A percentile compares a stretch with the other conserved stretches of the same genome.
Evolutionary conservation across 2,329 filamentous ascomycete genomes (phyloP).

Genomic region (Ceratocystis ficicola): DNA sequence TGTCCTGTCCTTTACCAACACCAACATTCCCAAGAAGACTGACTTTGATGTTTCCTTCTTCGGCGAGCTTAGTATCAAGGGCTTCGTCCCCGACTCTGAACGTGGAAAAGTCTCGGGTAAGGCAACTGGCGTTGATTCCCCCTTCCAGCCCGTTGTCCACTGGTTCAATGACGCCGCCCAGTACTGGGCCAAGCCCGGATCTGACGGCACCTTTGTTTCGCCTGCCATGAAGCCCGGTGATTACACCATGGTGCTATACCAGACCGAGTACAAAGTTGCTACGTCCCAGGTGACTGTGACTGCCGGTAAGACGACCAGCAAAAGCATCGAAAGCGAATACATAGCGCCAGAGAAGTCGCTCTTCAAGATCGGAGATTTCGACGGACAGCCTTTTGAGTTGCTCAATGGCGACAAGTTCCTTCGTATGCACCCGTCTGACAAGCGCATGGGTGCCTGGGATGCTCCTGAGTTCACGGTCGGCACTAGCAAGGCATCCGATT

Average conservation of each 20-base stretch:
- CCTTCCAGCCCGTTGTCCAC: slow-evolving; percentile 47
- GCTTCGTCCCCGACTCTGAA: slow-evolving; percentile 43
- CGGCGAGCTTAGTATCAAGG: slow-evolving; percentile 43
- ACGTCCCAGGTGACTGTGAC: slow-evolving; percentile 38
- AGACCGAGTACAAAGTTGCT: slow-evolving; percentile 45
- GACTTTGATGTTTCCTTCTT: slow-evolving; percentile 48
- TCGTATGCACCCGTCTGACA: slow-evolving; percentile 56
- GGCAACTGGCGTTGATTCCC: slow-evolving; percentile 43
- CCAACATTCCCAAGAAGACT: slow-evolving; percentile 39
- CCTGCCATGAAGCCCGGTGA: slow-evolving; percentile 55
- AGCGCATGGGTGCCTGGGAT: slow-evolving; percentile 50
- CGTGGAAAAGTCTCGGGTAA: slow-evolving; percentile 50
- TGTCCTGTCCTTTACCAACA: slow-evolving; percentile 47
- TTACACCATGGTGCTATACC: slow-evolving; percentile 56
- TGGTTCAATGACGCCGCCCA: slow-evolving; percentile 53
- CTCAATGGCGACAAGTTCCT: slow-evolving; percentile 54
- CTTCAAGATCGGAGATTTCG: slow-evolving; percentile 54
- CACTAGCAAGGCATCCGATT: slow-evolving; percentile 38
- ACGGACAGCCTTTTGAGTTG: slow-evolving; percentile 52
- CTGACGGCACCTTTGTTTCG: slow-evolving; percentile 47
- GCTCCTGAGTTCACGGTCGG: slow-evolving; percentile 51
- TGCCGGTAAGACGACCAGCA: slow-evolving; percentile 37
- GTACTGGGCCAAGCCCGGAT: slow-evolving; percentile 50
- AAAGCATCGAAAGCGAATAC: slow-evolving; percentile 39
- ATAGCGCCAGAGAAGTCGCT: slow-evolving; percentile 40